Base-by-base conservation (phyloP, 169 alveolate species). In the Perkinsus olseni region DNA sequence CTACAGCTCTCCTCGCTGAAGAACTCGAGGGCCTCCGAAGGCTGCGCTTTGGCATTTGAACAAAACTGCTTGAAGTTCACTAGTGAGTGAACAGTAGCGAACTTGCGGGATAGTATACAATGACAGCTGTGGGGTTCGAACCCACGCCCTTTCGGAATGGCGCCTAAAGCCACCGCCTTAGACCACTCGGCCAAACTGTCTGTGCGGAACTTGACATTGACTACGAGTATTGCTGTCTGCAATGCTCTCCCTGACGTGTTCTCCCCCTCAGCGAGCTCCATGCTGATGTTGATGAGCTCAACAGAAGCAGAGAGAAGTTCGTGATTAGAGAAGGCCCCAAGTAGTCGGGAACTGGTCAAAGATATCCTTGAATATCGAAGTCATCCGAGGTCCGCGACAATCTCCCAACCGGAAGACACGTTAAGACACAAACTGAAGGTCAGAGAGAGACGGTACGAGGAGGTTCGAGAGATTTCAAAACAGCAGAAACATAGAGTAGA, bases 81-180 rank as follows among this genome's bases (percentile, higher is more conserved):
- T n/a, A n/a, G 50, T 40, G 50, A 40, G 50, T 40, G 21, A 40
- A 11, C 50, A 40, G 50, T 40, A 40, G 50, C 50, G 50, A 6
- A 11, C 50, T 6, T 40, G 3, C 50, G 11, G 50, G 3, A 40
- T 40, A 40, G 11, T 40, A 40, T 40, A 11, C 11, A 40, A 11
- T 62, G 82, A 62, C 82, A 62, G 82, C 82, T 62, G 82, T 62
- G 82, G 82, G 82, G 82, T 62, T 62, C 82, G 82, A 62, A 62
- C 82, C 82, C 82, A 62, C 82, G 82, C 82, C 82, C 82, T 62
- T 62, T 62, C 82, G 82, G 82, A 62, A 62, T 62, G 82, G 82
- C 82, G 82, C 82, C 82, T 62, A 62, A 62, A 62, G 82, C 82
- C 82, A 62, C 82, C 82, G 82, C 82, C 82, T 62, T 62, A 28